A percentile compares a stretch with the other conserved stretches of the same genome.
These are phyloP conservation scores for Chrysochromulina tobinii DNA, from an alignment of 78 protist species.

Conservation along the genomic window DNA sequence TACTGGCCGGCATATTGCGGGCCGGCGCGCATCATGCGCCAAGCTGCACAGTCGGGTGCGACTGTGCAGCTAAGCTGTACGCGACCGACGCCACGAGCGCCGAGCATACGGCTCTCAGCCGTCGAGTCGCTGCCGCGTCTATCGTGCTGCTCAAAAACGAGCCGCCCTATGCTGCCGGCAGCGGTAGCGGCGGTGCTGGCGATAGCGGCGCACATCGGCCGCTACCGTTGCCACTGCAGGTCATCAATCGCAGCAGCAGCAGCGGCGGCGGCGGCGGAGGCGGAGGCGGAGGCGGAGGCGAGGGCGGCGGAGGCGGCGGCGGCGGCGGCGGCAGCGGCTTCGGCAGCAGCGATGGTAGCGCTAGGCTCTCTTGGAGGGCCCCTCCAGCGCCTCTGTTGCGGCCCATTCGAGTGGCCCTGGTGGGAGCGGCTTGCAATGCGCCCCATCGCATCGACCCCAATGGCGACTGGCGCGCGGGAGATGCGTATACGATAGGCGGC, in stretches of 20 bases:
- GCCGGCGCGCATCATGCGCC: background rate
- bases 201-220: background rate
- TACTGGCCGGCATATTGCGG: conserved; percentile 1
- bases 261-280: too few relatives aligned
- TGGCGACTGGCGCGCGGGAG: background rate
- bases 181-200: background rate
- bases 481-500: background rate
- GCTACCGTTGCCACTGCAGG: too few relatives aligned
- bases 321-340: too few relatives aligned
- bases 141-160: conserved; percentile 20
- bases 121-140: background rate
- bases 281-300: too few relatives aligned
- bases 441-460: background rate
- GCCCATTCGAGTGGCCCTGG: background rate
- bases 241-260: too few relatives aligned
- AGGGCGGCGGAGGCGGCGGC: too few relatives aligned
- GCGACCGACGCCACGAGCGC: background rate
- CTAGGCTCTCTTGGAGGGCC: too few relatives aligned
- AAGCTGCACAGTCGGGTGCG: background rate
- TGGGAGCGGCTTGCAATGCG: background rate
- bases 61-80: background rate
- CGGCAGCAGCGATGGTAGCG: too few relatives aligned
- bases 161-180: background rate
- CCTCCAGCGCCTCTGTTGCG: too few relatives aligned
- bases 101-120: background rate